Base-by-base conservation (phyloP, 257 asterid species). In the Salvia splendens region DNA sequence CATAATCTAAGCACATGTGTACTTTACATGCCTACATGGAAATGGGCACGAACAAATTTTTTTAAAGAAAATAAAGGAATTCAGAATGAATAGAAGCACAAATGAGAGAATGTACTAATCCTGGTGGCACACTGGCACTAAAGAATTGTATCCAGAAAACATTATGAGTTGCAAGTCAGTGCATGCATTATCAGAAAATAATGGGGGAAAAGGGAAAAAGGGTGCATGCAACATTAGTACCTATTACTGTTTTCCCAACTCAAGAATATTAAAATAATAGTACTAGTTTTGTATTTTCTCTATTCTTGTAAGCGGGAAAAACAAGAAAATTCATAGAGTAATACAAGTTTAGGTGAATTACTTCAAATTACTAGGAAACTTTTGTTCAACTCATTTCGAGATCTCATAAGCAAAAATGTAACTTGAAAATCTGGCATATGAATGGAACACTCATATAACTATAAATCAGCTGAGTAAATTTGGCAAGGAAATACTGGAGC, bases 331-430 rank as follows among this genome's bases (percentile, higher is more conserved):
- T 52, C 4, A 8, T 16, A 45, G 35, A n/a, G 61, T 45, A 68
- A 3, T 16, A 54, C 14, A 53, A 47, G 61, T 20, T 68, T 48
- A 35, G 30, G 50, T 63, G 30, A 24, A 24, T 24, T 24, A 50
- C 42, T 40, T 67, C 54, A 53, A 20, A 59, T 45, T 20, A 66
- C 67, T 5, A 45, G 1, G 40, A 36, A 17, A 3, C 0, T 14
- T 54, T 55, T 47, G 17, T 12, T 47, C 59, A 67, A 69, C 52
- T 69, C 43, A 47, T n/a, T 64, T 75, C 55, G 6, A 40, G 12
- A 61, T n/a, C n/a, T 57, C 69, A 60, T 56, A 36, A 63, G 68
- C 58, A 65, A 55, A 15, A 61, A 35, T 49, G 17, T 9, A 7
- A 32, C 5, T 0, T 12, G 33, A 64, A 61, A 30, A 30, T 51